Evolutionary conservation across 2,329 filamentous ascomycete genomes (phyloP), one percentile per base, ranked within the genome.

Genomic region (Trichoderma pleuroti): DNA sequence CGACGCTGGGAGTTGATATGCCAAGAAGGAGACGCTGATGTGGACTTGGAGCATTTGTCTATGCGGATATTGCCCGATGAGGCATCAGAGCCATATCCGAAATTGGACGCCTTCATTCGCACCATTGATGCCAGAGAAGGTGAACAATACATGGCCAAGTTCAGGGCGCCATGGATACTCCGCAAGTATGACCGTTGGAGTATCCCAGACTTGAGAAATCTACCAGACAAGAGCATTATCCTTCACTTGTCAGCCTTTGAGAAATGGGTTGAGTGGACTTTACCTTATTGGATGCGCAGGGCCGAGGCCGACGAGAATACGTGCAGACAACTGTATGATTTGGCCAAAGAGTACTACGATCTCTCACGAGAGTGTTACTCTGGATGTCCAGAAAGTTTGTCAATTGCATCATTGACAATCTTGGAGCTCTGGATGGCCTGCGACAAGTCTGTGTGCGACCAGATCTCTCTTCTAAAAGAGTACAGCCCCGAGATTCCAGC

Each of bases 1-100:
- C 9, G 3, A 49, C 42, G 42, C 0, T 49, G 42, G 42, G n/a
- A 21, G 1, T 1, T 12, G 0, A 11, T 49, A 5, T 49, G 18
- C 42, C 4, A 21, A 21, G 42, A 49, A 21, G 5, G 11, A 3
- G 42, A 21, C 21, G 42, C 18, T 3, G 42, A 21, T 0, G 4
- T 49, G 0, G n/a, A 2, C 10, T 21, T 49, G 4, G 3, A 21
- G 0, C 1, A 12, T 6, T 12, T 49, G 0, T 49, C n/a, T 21
- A 49, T n/a, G 42, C 9, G 1, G 0, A 21, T 21, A 21, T 49
- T 12, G 42, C 42, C 42, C 1, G 12, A 4, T 12, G 42, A 49
- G 9, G 42, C 18, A 21, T 49, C 42, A 6, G 42, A 49, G 42
- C 42, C 42, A 3, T 49, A 49, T 49, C 42, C 42, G 1, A 21